Percentiles rank a stretch among this genome's conserved stretches.
Evolutionary conservation across 202 grass and related monocot genomes (phyloP).

Genomic region (Saccharum hybrid): DNA sequence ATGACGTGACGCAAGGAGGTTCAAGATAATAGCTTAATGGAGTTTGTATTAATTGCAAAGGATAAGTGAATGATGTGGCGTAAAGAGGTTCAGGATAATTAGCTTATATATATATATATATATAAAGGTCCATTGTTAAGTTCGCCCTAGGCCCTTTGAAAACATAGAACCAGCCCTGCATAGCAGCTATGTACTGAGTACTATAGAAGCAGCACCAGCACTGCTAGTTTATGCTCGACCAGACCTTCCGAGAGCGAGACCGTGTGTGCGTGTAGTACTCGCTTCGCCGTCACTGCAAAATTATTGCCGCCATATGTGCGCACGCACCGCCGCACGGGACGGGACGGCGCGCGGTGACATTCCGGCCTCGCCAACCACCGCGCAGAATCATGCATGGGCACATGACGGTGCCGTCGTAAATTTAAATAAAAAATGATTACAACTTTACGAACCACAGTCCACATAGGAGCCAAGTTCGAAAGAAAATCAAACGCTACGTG

Average conservation of each 20-base stretch:
- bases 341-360: neutral
- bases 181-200: too few species aligned
- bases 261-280: neutral
- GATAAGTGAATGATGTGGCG: too few species aligned
- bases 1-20: too few species aligned
- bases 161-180: too few species aligned
- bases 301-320: constrained; percentile 52
- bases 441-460: neutral
- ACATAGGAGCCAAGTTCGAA: neutral
- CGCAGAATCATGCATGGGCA: neutral
- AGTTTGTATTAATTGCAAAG: too few species aligned
- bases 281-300: constrained; percentile 53
- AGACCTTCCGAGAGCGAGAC: neutral
- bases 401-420: neutral
- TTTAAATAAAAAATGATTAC: neutral
- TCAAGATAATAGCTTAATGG: too few species aligned
- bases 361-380: constrained; percentile 8
- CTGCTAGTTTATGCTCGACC: neutral
- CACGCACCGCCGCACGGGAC: neutral
- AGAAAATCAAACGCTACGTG: too few species aligned
- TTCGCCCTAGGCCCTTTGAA: too few species aligned
- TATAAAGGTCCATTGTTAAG: too few species aligned
- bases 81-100: too few species aligned
- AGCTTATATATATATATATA: too few species aligned
- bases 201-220: too few species aligned